phyloP scores from a whole-genome alignment of 176 grass and related monocot species.

The Poa annua region DNA sequence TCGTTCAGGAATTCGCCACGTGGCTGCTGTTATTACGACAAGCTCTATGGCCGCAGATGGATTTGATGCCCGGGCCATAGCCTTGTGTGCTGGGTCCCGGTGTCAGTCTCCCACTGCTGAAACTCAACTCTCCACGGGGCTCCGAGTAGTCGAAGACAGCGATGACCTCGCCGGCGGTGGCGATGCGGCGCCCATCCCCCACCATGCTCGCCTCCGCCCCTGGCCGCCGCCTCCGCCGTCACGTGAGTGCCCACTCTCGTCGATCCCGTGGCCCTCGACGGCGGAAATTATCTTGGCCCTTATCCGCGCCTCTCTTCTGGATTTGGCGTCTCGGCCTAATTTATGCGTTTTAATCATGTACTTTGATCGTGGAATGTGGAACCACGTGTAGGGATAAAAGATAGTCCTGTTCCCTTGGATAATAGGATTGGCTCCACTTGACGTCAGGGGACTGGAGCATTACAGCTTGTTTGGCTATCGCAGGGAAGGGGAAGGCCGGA shows the following conservation, averaged over 20 bases:
- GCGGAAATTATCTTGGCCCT: not conserved
- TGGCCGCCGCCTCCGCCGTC: conserved; percentile 14
- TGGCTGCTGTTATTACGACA: conserved; percentile 13
- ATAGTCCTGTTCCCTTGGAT: not conserved
- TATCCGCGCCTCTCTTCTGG: not conserved
- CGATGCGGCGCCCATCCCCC: conserved; percentile 34
- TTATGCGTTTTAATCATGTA: not conserved
- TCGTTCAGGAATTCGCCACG: conserved; percentile 33
- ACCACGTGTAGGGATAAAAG: not conserved
- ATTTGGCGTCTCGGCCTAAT: not conserved
- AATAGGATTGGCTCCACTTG: not conserved
- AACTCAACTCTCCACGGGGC: not conserved
- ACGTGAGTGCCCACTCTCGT: conserved; percentile 38
- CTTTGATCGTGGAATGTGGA: not conserved
- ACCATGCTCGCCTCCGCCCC: conserved; percentile 10
- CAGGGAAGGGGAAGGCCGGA: too few species aligned
- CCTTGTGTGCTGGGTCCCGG: conserved; percentile 5
- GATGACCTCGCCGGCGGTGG: conserved; percentile 51
- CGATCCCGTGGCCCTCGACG: not conserved
- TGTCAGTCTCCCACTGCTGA: conserved; percentile 30
- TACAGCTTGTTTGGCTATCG: too few species aligned
- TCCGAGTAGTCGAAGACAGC: conserved; percentile 7
- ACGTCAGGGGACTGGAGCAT: not conserved
- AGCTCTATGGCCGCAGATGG: not conserved
- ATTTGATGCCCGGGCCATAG: not conserved